Evolutionary conservation across 257 asterid species (phyloP).

Genomic region (Solanum pinnatisectum): DNA sequence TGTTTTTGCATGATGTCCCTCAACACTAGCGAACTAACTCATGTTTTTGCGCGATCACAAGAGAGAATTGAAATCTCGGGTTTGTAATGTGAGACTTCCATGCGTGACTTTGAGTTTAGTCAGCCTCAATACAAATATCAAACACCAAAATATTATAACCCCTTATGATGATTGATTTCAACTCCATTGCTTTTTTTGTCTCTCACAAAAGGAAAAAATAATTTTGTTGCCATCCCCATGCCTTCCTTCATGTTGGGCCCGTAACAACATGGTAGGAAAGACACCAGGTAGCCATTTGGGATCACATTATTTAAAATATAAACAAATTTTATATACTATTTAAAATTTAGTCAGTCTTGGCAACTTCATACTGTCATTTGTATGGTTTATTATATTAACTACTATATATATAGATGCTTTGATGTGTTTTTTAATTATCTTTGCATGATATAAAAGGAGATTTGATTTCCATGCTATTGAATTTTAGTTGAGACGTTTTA

Average conservation of each 20-base stretch:
- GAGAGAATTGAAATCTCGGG: neutral
- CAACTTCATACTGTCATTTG: neutral
- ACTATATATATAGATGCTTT: neutral
- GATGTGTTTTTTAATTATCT: neutral
- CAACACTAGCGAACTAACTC: neutral
- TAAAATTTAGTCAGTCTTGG: neutral
- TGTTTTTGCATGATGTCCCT: neutral
- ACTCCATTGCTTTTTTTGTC: neutral
- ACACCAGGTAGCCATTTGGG: neutral
- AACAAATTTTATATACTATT: neutral
- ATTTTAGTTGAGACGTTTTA: too few species aligned
- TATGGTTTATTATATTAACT: neutral
- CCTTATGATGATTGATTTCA: neutral
- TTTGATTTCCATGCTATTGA: neutral
- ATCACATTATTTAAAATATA: neutral
- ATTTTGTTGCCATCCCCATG: too few species aligned
- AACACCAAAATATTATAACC: neutral
- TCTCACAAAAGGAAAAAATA: too few species aligned
- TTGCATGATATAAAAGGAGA: neutral
- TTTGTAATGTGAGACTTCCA: neutral
- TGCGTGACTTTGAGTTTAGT: neutral
- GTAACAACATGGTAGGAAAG: neutral
- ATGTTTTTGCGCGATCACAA: neutral
- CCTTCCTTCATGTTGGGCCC: neutral
- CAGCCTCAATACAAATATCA: neutral